These are phyloP conservation scores for Nakazawaea wyomingensis DNA, from an alignment of 805 yeast genomes.

Conservation along the genomic window DNA sequence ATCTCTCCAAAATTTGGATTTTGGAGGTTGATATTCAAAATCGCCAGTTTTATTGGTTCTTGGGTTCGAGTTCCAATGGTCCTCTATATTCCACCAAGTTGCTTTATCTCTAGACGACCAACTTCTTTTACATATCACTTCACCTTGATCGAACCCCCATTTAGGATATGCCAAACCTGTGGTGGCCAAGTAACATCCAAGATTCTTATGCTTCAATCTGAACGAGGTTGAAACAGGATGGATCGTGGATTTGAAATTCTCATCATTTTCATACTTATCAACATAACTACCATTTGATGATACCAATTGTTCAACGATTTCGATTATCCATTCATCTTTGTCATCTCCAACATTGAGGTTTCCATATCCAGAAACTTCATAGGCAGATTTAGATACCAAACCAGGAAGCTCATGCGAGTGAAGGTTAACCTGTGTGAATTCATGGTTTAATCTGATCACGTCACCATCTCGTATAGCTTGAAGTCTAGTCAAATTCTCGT, in stretches of 20 bases:
- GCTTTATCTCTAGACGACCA: constrained; percentile 50
- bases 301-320: constrained; percentile 51
- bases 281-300: constrained; percentile 25
- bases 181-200: constrained; percentile 83
- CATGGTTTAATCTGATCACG: constrained; percentile 57
- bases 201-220: constrained; percentile 59
- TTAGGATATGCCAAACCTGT: constrained; percentile 79
- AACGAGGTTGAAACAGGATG: constrained; percentile 84
- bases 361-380: constrained; percentile 74
- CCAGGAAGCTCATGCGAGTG: constrained; percentile 68
- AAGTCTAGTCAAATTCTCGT: constrained; percentile 28
- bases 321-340: constrained; percentile 75
- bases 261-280: constrained; percentile 28
- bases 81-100: constrained; percentile 81
- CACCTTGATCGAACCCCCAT: constrained; percentile 99
- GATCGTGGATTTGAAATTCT: constrained; percentile 46
- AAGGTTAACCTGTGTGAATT: constrained; percentile 56
- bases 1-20: constrained; percentile 57
- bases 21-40: constrained; percentile 35
- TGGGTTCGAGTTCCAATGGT: constrained; percentile 50
- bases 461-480: constrained; percentile 56
- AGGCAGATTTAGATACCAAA: constrained; percentile 49
- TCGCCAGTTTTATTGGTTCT: constrained; percentile 27
- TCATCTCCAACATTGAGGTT: constrained; percentile 57
- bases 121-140: constrained; percentile 61